A percentile compares a stretch with the other conserved stretches of the same genome.
Evolutionary conservation across 805 yeast species (phyloP).

Genomic region (Kockiozyma suomiensis): DNA sequence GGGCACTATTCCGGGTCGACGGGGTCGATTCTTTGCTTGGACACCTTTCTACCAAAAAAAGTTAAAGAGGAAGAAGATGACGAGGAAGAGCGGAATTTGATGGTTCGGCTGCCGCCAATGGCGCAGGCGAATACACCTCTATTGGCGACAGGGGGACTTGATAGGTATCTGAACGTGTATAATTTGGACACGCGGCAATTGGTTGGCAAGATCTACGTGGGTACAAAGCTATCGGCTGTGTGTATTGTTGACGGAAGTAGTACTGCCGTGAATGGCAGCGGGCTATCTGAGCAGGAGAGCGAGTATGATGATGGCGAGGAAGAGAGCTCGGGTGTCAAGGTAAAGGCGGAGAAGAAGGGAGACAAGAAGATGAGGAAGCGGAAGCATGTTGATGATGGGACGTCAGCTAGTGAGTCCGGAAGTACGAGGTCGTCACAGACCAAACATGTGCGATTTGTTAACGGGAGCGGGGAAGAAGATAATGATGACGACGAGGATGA

Average conservation of each 20-base stretch:
- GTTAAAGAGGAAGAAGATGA: conserved; percentile 9
- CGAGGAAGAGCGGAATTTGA: neutral
- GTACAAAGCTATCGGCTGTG: conserved; percentile 65
- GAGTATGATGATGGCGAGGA: conserved; percentile 1
- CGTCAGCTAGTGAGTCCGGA: neutral
- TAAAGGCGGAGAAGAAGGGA: neutral
- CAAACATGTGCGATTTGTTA: conserved; percentile 16
- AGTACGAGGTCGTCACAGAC: neutral
- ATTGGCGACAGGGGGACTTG: conserved; percentile 80
- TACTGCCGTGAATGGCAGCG: neutral
- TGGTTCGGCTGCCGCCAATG: neutral
- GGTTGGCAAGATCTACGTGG: conserved; percentile 72
- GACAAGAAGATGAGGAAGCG: neutral
- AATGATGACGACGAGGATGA: conserved; percentile 24
- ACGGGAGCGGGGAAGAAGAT: conserved; percentile 7
- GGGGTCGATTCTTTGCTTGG: conserved; percentile 51
- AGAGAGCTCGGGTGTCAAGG: neutral
- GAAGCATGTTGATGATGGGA: neutral
- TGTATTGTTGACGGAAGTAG: conserved; percentile 49
- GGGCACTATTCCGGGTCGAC: conserved; percentile 74
- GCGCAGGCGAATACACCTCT: conserved; percentile 36
- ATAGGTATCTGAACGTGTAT: conserved; percentile 80
- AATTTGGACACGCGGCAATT: conserved; percentile 61
- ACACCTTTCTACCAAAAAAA: conserved; percentile 7
- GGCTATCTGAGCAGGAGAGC: conserved; percentile 5